A percentile compares a stretch with the other conserved stretches of the same genome.
Evolutionary conservation across 768 basidiomycete genomes (phyloP).

Genomic region (Podaxis pistillaris): DNA sequence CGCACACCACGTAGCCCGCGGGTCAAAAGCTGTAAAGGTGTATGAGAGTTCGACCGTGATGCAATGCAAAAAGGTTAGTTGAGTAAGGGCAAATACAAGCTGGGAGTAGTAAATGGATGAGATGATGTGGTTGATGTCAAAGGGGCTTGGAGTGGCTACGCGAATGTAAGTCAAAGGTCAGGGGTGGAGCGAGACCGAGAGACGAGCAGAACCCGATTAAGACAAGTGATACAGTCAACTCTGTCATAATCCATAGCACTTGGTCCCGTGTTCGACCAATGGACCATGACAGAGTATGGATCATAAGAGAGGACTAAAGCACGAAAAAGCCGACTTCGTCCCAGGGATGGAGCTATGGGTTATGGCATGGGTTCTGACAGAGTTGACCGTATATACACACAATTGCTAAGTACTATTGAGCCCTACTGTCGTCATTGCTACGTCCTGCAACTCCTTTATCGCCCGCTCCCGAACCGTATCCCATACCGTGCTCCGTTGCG

Average conservation of each 20-base stretch:
- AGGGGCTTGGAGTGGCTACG: background rate
- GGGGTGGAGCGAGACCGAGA: background rate
- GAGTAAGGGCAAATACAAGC: background rate
- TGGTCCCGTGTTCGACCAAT: no score
- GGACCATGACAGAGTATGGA: no score
- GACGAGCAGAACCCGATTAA: no score
- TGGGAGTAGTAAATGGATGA: background rate
- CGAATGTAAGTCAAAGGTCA: background rate
- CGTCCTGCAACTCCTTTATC: conserved; percentile 71
- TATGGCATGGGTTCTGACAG: no score
- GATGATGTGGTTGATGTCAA: conserved; percentile 1
- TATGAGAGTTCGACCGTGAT: background rate
- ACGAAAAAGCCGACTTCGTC: no score
- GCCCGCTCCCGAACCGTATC: conserved; percentile 71
- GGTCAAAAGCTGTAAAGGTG: background rate
- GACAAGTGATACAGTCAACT: no score
- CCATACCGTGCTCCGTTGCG: conserved; percentile 76
- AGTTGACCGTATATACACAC: background rate
- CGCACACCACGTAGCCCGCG: background rate
- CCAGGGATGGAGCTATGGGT: no score
- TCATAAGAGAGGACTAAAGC: background rate
- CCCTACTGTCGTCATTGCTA: conserved; percentile 40
- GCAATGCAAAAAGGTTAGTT: background rate
- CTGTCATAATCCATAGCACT: no score
- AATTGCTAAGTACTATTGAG: conserved; percentile 15